phyloP scores from a whole-genome alignment of 73 alveolate species.

The Paraurostyla sp. region DNA sequence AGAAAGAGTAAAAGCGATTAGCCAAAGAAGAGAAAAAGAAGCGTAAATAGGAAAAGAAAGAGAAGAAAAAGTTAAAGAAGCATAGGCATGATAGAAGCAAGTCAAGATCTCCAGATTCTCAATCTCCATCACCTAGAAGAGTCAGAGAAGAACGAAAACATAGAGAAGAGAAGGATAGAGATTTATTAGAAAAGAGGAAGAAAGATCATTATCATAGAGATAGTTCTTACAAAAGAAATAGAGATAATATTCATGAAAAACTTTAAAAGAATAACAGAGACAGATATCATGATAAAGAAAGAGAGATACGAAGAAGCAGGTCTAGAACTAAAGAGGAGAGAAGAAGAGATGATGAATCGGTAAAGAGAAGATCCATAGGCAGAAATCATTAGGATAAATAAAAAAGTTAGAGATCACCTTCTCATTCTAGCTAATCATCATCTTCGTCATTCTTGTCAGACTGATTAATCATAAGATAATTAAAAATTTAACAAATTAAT shows the following conservation, averaged over 20 bases:
- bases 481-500: too few species aligned
- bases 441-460: conserved; percentile 11
- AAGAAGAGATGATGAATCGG: background rate
- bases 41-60: conserved; percentile 75
- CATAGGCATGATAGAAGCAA: background rate
- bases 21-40: conserved; percentile 76
- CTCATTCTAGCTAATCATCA: background rate
- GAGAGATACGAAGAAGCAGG: background rate
- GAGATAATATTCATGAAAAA: too few species aligned
- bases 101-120: too few species aligned
- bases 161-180: background rate
- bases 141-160: background rate
- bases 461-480: conserved; percentile 5
- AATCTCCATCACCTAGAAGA: background rate
- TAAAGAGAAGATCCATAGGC: background rate
- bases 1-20: conserved; percentile 71
- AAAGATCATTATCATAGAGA: too few species aligned
- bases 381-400: background rate
- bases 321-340: background rate
- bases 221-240: too few species aligned
- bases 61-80: conserved; percentile 72
- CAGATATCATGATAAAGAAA: background rate
- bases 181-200: background rate
- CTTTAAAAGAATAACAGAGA: too few species aligned
- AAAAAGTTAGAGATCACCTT: conserved; percentile 9